Evolutionary conservation across 495 filamentous ascomycete species (phyloP).

Genomic region (Podospora anserina): DNA sequence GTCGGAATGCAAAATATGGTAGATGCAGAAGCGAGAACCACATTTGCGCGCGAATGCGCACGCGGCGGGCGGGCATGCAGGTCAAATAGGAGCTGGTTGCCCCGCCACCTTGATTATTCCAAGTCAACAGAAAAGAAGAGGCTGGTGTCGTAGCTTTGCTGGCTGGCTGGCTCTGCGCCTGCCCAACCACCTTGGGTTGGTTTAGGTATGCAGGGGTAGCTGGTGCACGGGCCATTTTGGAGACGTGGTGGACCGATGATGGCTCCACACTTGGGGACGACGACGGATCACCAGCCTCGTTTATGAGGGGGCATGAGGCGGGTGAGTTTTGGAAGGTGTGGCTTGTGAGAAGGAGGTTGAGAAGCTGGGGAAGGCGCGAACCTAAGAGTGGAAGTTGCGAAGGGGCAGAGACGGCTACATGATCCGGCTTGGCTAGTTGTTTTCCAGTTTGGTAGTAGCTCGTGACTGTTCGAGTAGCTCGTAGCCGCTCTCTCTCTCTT

Average conservation of each 20-base stretch:
- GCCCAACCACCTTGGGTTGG: neutral
- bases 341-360: neutral
- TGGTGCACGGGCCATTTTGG: neutral
- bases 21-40: neutral
- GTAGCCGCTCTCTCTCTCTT: neutral
- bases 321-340: neutral
- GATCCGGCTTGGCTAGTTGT: neutral
- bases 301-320: neutral
- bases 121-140: slow-evolving; percentile 4
- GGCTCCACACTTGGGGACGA: neutral
- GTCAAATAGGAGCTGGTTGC: slow-evolving; percentile 9
- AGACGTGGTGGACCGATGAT: neutral
- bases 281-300: neutral
- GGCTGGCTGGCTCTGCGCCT: neutral
- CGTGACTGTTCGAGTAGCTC: neutral
- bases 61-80: neutral
- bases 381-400: neutral
- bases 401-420: neutral
- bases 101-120: slow-evolving; percentile 10
- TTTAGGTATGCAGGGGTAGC: neutral
- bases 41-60: neutral
- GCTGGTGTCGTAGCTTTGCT: slow-evolving; percentile 5
- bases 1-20: neutral
- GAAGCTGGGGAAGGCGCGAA: no score
- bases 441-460: neutral